A percentile compares a stretch with the other conserved stretches of the same genome.
Evolutionary conservation across 805 yeast genomes (phyloP).

Genomic region (Cyberlindnera lachancei): DNA sequence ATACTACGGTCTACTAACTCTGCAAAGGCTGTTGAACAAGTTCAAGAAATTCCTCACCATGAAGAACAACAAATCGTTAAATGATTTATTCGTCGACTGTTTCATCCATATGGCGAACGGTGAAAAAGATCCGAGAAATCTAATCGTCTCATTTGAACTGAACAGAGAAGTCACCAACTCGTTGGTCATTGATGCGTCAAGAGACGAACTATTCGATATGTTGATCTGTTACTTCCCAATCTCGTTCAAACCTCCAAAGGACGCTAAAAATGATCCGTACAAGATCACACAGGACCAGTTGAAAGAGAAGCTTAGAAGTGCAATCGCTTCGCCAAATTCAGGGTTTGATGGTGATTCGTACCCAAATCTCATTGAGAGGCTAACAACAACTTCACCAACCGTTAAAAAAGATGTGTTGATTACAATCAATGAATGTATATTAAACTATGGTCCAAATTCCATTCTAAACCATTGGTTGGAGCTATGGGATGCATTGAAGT

Average conservation of each 20-base stretch:
- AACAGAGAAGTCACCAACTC: conserved; percentile 47
- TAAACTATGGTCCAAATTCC: conserved; percentile 40
- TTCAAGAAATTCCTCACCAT: conserved; percentile 20
- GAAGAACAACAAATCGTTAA: conserved; percentile 27
- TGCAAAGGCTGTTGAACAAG: conserved; percentile 30
- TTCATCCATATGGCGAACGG: conserved; percentile 70
- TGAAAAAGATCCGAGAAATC: conserved; percentile 91
- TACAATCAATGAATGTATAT: conserved; percentile 52
- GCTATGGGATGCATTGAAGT: conserved; percentile 84
- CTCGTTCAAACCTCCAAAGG: conserved; percentile 85
- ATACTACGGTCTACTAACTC: conserved; percentile 45
- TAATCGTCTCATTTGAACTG: conserved; percentile 61
- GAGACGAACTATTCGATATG: conserved; percentile 75
- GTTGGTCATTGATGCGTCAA: conserved; percentile 35
- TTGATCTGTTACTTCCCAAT: conserved; percentile 95
- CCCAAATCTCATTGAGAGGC: conserved; percentile 71
- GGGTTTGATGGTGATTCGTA: conserved; percentile 65
- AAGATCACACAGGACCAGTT: conserved; percentile 70
- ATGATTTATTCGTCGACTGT: conserved; percentile 41
- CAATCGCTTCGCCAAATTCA: conserved; percentile 55
- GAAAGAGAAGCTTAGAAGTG: conserved; percentile 50
- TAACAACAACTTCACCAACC: conserved; percentile 63
- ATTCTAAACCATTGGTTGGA: conserved; percentile 58
- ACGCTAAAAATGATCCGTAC: conserved; percentile 86
- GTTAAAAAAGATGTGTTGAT: conserved; percentile 69